Conservation (phyloP, 306 rosid genomes). For the Trifolium dubium region DNA sequence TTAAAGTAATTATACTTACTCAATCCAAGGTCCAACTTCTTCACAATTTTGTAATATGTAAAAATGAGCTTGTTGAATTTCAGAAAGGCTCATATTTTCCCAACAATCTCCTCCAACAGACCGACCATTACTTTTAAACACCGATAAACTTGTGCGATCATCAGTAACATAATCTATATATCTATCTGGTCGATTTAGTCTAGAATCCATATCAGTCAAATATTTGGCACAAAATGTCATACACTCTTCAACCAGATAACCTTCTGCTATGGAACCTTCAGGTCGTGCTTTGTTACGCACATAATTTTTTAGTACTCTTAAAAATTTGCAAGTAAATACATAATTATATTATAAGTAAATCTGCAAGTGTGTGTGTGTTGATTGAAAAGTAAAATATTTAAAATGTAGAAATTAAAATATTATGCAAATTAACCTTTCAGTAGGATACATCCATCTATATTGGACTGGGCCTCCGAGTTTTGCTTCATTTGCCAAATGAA, state of each 20-base stretch:
- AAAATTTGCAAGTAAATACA: neutral
- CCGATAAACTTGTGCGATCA: neutral
- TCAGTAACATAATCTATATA: neutral
- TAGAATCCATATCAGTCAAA: neutral
- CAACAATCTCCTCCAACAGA: neutral
- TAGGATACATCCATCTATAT: conserved; percentile 9
- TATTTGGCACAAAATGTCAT: conserved; percentile 15
- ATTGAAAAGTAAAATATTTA: neutral
- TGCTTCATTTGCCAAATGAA: conserved; percentile 1
- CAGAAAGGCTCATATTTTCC: neutral
- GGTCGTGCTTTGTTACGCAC: neutral
- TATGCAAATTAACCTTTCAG: neutral
- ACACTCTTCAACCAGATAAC: conserved; percentile 2
- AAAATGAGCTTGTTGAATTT: conserved; percentile 1
- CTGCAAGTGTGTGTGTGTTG: neutral
- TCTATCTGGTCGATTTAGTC: neutral
- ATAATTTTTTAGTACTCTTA: neutral
- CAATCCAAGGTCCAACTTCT: neutral
- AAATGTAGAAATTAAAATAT: neutral
- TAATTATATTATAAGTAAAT: neutral
- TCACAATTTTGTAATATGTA: conserved; percentile 8
- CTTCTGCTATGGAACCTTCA: neutral
- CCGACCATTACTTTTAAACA: neutral
- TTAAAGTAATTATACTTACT: neutral
- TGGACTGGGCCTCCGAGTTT: neutral